phyloP scores from a whole-genome alignment of 1,284 basidiomycete genomes.

The Ustilago trichophora region DNA sequence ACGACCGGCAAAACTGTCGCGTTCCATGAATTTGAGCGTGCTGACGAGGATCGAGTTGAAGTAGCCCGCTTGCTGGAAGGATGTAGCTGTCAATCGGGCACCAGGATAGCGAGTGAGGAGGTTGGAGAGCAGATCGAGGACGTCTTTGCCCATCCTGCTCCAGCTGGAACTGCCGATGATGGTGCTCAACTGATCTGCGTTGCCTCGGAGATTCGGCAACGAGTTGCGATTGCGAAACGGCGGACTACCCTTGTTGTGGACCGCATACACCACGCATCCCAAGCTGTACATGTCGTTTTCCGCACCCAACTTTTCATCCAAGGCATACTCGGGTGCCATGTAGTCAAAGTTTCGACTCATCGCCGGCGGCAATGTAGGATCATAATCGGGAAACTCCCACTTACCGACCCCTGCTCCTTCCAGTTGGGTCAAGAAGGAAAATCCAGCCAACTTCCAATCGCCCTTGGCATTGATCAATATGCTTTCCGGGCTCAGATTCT shows the following conservation, averaged over 20 bases:
- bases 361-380: conserved; percentile 80
- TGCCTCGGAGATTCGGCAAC: conserved; percentile 79
- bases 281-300: conserved; percentile 94
- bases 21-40: conserved; percentile 93
- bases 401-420: conserved; percentile 74
- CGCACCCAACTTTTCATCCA: conserved; percentile 83
- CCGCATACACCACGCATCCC: conserved; percentile 81
- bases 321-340: conserved; percentile 89
- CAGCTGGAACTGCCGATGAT: conserved; percentile 45
- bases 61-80: conserved; percentile 83
- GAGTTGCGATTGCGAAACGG: conserved; percentile 90
- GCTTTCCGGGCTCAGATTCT: conserved; percentile 80
- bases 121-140: conserved; percentile 50
- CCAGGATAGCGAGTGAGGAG: conserved; percentile 76
- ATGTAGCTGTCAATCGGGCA: conserved; percentile 78
- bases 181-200: conserved; percentile 72
- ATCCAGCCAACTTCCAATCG: conserved; percentile 95
- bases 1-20: conserved; percentile 92
- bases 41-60: conserved; percentile 95
- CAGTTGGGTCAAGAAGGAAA: conserved; percentile 83
- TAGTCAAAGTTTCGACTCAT: conserved; percentile 94
- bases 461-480: conserved; percentile 73
- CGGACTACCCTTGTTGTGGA: conserved; percentile 82
- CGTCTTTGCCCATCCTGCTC: conserved; percentile 53
- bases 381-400: conserved; percentile 90